A percentile compares a stretch with the other conserved stretches of the same genome.
Evolutionary conservation across 345 rosid species (phyloP).

Genomic region (Syzygium aromaticum): DNA sequence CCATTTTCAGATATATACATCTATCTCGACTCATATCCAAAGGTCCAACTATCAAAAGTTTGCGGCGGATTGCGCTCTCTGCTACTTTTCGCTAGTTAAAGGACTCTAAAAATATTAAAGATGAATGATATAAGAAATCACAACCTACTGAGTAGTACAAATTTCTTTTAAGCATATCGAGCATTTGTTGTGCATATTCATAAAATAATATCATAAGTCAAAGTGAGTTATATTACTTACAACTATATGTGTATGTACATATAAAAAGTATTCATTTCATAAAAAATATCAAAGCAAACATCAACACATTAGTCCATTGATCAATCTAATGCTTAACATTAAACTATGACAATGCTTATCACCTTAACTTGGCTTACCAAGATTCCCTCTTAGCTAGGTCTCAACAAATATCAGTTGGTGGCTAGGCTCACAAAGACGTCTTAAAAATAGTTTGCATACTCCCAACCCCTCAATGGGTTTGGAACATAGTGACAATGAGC

Average conservation of each 20-base stretch:
- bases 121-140: background rate
- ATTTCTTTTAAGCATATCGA: background rate
- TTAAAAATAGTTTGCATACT: background rate
- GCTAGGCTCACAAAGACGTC: background rate
- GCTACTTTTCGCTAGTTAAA: accelerated
- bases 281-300: background rate
- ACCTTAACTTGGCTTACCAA: background rate
- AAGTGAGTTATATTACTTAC: background rate
- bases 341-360: background rate
- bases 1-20: background rate
- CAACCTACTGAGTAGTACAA: background rate
- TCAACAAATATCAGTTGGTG: background rate
- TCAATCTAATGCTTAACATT: background rate
- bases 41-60: background rate
- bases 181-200: background rate
- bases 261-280: background rate
- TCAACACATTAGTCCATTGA: background rate
- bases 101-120: background rate
- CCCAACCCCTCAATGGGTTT: background rate
- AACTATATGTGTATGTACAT: background rate
- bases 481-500: background rate
- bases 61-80: background rate
- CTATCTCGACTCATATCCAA: background rate
- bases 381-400: background rate
- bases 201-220: no score